A percentile compares a stretch with the other conserved stretches of the same genome.
Evolutionary conservation across 306 rosid species (phyloP).

Genomic region (Hippophae gyantsensis): DNA sequence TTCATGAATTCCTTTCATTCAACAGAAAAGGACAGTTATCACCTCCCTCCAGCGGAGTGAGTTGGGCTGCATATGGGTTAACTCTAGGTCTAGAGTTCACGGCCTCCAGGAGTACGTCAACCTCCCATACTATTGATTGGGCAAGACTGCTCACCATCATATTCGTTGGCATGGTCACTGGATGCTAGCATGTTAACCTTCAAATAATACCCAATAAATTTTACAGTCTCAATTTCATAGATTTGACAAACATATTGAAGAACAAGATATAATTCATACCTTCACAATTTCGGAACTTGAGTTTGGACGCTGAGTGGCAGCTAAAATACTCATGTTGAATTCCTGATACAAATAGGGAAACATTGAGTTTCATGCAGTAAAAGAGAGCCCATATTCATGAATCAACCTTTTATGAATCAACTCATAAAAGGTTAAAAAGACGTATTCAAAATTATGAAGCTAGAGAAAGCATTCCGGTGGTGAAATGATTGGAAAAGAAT

Average conservation of each 20-base stretch:
- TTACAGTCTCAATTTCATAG: background rate
- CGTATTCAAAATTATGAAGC: background rate
- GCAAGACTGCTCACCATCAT: slow-evolving; percentile 22
- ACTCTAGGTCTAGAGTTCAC: no score
- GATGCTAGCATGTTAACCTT: slow-evolving; percentile 67
- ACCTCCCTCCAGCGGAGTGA: no score
- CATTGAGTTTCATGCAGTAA: slow-evolving; percentile 9
- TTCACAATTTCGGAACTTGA: slow-evolving; percentile 69
- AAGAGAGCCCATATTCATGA: slow-evolving; percentile 2
- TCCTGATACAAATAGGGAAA: slow-evolving; percentile 37
- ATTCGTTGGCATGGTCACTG: slow-evolving; percentile 32
- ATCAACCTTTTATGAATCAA: background rate
- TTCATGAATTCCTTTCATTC: no score
- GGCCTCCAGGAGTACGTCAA: slow-evolving; percentile 18
- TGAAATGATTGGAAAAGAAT: background rate
- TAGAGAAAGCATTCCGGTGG: background rate
- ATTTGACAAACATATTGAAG: slow-evolving; percentile 1
- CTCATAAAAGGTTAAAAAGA: background rate
- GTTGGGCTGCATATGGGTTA: no score
- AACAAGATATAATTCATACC: slow-evolving; percentile 25
- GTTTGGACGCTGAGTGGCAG: slow-evolving; percentile 68
- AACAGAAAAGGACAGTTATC: no score
- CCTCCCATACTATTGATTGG: slow-evolving; percentile 56
- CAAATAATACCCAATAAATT: slow-evolving; percentile 1
- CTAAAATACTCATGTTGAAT: slow-evolving; percentile 75